These are phyloP conservation scores for Nemania bipapillata DNA, from an alignment of 2,329 filamentous ascomycete genomes.

Conservation along the genomic window DNA sequence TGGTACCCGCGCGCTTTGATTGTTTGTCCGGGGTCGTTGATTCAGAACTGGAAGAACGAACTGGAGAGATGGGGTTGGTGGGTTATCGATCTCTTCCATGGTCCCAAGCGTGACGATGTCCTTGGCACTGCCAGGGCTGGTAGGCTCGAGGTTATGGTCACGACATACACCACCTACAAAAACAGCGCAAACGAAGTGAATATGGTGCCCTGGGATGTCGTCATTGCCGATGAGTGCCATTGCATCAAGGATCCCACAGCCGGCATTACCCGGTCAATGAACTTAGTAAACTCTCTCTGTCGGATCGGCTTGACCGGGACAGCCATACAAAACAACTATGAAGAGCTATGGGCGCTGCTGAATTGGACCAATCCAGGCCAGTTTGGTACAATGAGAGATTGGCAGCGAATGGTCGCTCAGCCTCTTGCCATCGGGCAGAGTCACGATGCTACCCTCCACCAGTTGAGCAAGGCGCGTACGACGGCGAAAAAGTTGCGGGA, in stretches of 20 bases:
- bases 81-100: conserved; percentile 86
- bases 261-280: conserved; percentile 85
- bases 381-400: conserved; percentile 72
- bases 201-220: conserved; percentile 88
- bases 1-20: conserved; percentile 91
- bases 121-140: conserved; percentile 79
- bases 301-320: conserved; percentile 94
- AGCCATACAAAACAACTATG: conserved; percentile 97
- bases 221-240: conserved; percentile 95
- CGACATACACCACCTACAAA: conserved; percentile 91
- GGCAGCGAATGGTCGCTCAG: conserved; percentile 80
- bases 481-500: conserved; percentile 86
- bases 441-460: conserved; percentile 85
- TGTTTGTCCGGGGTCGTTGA: conserved; percentile 86
- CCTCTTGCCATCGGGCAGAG: conserved; percentile 89
- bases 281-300: conserved; percentile 88
- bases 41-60: conserved; percentile 91
- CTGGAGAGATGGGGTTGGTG: conserved; percentile 94
- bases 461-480: conserved; percentile 81
- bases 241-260: conserved; percentile 82
- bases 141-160: conserved; percentile 88
- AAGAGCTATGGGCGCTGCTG: conserved; percentile 93
- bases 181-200: conserved; percentile 80
- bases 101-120: conserved; percentile 72
- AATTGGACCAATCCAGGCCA: conserved; percentile 94